Evolutionary conservation across 1,139 yeast species (phyloP), one percentile per base, ranked within the genome.

Genomic region (Ogataea hybrid): DNA sequence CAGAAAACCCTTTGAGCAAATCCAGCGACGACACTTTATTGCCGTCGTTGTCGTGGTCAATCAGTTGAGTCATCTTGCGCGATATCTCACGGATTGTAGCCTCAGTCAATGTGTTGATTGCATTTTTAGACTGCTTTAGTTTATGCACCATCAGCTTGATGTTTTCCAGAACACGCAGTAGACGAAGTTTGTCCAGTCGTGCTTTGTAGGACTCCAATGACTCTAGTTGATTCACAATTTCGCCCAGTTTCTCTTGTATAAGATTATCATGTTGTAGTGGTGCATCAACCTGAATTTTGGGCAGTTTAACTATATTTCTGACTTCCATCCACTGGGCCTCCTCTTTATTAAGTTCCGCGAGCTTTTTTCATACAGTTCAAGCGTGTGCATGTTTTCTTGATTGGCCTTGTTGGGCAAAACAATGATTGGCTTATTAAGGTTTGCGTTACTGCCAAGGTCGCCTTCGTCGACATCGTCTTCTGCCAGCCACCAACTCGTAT

Each of bases 401-500:
- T 82, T 83, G 34, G 75, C 69, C n/a, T 77, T 75, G 56, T 83
- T 82, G 1, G 86, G 83, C 40, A 70, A 58, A 9, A 69, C 52
- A 7, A 53, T 49, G 12, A 58, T 56, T n/a, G 58, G 57, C 20
- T 37, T 51, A 39, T 35, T 63, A 57, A 37, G 59, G 59, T 43
- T 61, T 50, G 37, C 61, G 53, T 55, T 60, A 9, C 25, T 32
- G 15, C 22, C 39, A 12, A 33, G 34, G 25, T 27, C 50, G 12
- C 35, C 43, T 16, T 54, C 53, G 2, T 52, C 54, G 6, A 52
- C 61, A 4, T 57, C 62, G 1, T 57, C 64, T 2, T 61, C 58
- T 20, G 71, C 61, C 42, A 68, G 68, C 70, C 83, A 81, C 94
- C 94, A 85, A 54, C 84, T 79, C 5, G 83, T 75, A 29, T 76